A percentile compares a stretch with the other conserved stretches of the same genome.
These are phyloP conservation scores for Flueggea neowawraea DNA, from an alignment of 441 rosid species.

Conservation along the genomic window DNA sequence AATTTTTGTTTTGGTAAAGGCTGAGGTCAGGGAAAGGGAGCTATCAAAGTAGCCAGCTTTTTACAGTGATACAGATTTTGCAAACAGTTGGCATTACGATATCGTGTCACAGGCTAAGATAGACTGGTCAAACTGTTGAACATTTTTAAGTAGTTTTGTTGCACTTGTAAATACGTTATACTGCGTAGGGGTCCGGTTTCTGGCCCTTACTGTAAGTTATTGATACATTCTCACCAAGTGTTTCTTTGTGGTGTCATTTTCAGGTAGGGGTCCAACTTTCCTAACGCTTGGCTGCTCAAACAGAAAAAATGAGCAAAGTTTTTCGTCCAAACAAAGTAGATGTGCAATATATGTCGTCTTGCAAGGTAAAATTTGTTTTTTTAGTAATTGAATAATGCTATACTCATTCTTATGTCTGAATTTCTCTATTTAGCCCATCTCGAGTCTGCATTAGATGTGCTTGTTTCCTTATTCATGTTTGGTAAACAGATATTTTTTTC, in stretches of 20 bases:
- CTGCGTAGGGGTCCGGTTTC: conserved; percentile 12
- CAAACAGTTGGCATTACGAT: conserved; percentile 16
- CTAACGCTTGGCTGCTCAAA: conserved; percentile 3
- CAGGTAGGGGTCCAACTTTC: conserved; percentile 13
- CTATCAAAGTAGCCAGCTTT: conserved; percentile 22
- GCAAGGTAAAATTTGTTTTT: no score
- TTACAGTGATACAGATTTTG: conserved; percentile 22
- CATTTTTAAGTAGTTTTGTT: conserved; percentile 1
- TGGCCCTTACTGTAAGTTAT: conserved; percentile 13
- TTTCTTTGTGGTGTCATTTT: conserved; percentile 17
- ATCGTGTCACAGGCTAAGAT: conserved; percentile 13
- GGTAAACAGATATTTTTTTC: no score
- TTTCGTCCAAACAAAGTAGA: background rate
- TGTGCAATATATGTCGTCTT: background rate
- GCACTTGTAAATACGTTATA: background rate
- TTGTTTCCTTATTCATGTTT: no score
- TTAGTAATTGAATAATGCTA: no score
- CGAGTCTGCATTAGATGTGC: no score
- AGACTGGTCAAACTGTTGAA: conserved; percentile 24
- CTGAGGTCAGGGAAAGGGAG: conserved; percentile 14
- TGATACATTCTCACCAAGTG: conserved; percentile 9
- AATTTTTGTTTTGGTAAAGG: conserved; percentile 3
- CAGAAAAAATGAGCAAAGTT: background rate
- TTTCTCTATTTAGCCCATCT: no score
- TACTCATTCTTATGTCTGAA: no score